These are phyloP conservation scores for Corylus heterophylla DNA, from an alignment of 306 rosid species.

Conservation along the genomic window DNA sequence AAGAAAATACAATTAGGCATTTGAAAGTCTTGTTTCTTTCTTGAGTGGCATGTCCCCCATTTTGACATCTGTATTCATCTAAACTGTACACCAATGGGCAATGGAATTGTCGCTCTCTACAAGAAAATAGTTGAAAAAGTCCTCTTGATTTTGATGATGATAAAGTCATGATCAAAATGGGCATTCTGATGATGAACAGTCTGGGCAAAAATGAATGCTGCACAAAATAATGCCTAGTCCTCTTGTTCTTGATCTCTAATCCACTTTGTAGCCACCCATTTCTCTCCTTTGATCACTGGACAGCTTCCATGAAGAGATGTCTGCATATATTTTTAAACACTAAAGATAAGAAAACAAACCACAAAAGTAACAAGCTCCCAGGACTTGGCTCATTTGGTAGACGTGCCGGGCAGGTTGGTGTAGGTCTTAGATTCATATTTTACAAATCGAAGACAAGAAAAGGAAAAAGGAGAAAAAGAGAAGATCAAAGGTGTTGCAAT, in stretches of 20 bases:
- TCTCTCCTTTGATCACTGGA: slow-evolving; percentile 65
- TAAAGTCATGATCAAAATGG: too few relatives aligned
- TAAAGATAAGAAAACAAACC: not conserved
- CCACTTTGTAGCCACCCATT: slow-evolving; percentile 80
- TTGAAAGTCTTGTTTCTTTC: not conserved
- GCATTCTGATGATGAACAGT: not conserved
- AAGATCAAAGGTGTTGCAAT: not conserved
- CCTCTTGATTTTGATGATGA: too few relatives aligned
- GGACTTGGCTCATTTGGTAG: not conserved
- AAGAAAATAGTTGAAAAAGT: not conserved
- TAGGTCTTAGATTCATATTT: not conserved
- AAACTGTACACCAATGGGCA: slow-evolving; percentile 5
- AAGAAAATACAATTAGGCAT: not conserved
- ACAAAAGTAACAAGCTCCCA: not conserved
- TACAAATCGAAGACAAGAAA: not conserved
- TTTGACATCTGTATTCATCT: not conserved
- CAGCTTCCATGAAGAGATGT: slow-evolving; percentile 73
- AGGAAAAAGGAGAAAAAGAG: not conserved
- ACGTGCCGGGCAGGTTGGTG: not conserved
- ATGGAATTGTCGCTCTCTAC: not conserved
- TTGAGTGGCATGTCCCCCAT: not conserved
- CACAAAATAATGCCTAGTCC: slow-evolving; percentile 18
- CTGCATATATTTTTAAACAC: slow-evolving; percentile 38
- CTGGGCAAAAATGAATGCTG: not conserved
- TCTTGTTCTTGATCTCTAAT: slow-evolving; percentile 42